Evolutionary conservation across 2,329 filamentous ascomycete genomes (phyloP).

Genomic region (Podosphaera xanthii): DNA sequence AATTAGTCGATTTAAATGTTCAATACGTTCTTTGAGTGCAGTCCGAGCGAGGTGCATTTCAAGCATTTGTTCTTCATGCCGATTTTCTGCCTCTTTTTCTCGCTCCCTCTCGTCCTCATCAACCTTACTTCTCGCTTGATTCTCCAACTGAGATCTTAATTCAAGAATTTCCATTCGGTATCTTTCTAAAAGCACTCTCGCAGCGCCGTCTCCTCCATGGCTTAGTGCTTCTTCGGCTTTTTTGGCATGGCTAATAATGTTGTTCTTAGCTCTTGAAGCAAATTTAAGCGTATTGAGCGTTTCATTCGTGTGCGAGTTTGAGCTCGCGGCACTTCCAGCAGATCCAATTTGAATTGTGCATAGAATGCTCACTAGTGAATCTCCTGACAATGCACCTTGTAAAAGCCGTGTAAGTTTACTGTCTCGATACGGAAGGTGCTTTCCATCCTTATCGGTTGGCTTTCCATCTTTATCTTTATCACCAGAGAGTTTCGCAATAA

Average conservation of each 20-base stretch:
- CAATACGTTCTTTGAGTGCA: constrained; percentile 87
- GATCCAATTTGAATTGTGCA: constrained; percentile 88
- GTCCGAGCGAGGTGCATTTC: constrained; percentile 96
- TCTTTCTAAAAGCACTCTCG: constrained; percentile 68
- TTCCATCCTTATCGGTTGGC: constrained; percentile 55
- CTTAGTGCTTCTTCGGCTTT: constrained; percentile 74
- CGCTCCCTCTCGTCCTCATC: constrained; percentile 48
- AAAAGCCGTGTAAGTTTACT: constrained; percentile 88
- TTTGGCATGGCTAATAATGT: constrained; percentile 91
- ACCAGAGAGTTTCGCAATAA: constrained; percentile 80
- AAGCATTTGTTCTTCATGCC: constrained; percentile 91
- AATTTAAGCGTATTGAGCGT: constrained; percentile 95
- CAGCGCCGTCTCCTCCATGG: constrained; percentile 60
- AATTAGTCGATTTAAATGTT: constrained; percentile 86
- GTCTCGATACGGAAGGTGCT: constrained; percentile 89
- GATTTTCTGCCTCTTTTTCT: constrained; percentile 59
- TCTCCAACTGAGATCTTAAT: constrained; percentile 56
- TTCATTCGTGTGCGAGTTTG: constrained; percentile 59
- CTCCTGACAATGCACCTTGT: constrained; percentile 77
- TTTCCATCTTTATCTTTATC: constrained; percentile 64
- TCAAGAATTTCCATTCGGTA: constrained; percentile 86
- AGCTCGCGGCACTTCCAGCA: constrained; percentile 43
- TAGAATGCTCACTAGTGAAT: constrained; percentile 87
- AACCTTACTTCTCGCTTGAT: constrained; percentile 49
- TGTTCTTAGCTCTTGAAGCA: constrained; percentile 90